Conservation (phyloP, 2,329 filamentous ascomycete species). For the Didymella pinodella region DNA sequence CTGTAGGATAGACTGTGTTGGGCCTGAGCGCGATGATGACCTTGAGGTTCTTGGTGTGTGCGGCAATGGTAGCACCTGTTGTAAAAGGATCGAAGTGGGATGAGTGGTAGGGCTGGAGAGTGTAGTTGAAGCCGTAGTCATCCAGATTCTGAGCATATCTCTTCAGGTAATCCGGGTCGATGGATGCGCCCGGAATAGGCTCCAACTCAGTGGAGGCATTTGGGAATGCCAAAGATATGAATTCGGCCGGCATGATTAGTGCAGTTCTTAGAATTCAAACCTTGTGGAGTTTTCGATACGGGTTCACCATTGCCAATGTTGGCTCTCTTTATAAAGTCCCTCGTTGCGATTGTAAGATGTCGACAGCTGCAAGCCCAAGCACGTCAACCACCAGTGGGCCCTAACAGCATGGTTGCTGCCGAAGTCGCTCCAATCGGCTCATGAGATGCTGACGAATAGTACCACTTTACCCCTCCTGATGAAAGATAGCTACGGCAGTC, state of each 20-base stretch:
- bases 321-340: constrained; percentile 14
- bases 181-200: constrained; percentile 60
- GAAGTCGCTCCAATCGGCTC: constrained; percentile 17
- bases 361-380: constrained; percentile 20
- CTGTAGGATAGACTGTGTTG: constrained; percentile 69
- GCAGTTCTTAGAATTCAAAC: background rate
- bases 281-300: background rate
- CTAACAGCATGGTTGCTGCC: constrained; percentile 13
- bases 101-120: constrained; percentile 66
- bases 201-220: constrained; percentile 65
- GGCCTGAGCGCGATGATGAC: constrained; percentile 69
- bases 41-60: constrained; percentile 66
- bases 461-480: constrained; percentile 5
- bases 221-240: constrained; percentile 66
- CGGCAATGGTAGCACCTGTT: constrained; percentile 64
- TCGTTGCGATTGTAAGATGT: constrained; percentile 5
- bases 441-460: constrained; percentile 12
- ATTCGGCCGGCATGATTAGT: constrained; percentile 53
- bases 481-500: constrained; percentile 8
- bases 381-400: constrained; percentile 21
- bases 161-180: constrained; percentile 64
- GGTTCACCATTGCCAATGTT: background rate
- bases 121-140: constrained; percentile 69
- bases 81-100: constrained; percentile 66
- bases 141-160: constrained; percentile 66